These are phyloP conservation scores for Candida chilensis DNA, from an alignment of 805 yeast genomes.

Conservation along the genomic window DNA sequence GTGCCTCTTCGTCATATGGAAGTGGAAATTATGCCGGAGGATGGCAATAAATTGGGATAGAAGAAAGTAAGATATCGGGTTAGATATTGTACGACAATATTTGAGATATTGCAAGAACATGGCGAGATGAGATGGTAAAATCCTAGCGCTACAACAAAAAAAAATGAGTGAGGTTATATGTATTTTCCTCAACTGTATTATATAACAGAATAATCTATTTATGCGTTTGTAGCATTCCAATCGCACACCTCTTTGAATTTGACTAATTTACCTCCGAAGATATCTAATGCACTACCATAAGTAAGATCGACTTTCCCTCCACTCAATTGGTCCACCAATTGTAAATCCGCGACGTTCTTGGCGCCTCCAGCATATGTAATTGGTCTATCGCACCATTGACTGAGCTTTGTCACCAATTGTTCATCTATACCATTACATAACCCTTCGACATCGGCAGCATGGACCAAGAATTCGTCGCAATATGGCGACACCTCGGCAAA, in stretches of 20 bases:
- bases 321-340: conserved; percentile 58
- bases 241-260: conserved; percentile 62
- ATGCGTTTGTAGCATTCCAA: too few species aligned
- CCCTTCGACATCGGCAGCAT: conserved; percentile 99
- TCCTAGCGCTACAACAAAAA: too few species aligned
- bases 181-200: too few species aligned
- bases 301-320: conserved; percentile 84
- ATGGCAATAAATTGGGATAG: too few species aligned
- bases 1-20: conserved; percentile 14
- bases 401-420: conserved; percentile 58
- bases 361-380: conserved; percentile 98
- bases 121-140: too few species aligned
- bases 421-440: conserved; percentile 89
- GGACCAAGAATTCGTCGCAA: conserved; percentile 84
- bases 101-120: too few species aligned
- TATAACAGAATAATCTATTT: too few species aligned
- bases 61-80: too few species aligned
- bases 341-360: conserved; percentile 58
- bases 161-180: too few species aligned
- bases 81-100: too few species aligned
- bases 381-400: conserved; percentile 73
- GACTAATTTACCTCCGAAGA: conserved; percentile 86
- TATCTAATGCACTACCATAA: conserved; percentile 86
- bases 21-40: conserved; percentile 18
- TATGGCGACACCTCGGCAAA: conserved; percentile 46